Base-by-base conservation (phyloP, 352 stramenopile genomes). In the Globisporangium spiculum region DNA sequence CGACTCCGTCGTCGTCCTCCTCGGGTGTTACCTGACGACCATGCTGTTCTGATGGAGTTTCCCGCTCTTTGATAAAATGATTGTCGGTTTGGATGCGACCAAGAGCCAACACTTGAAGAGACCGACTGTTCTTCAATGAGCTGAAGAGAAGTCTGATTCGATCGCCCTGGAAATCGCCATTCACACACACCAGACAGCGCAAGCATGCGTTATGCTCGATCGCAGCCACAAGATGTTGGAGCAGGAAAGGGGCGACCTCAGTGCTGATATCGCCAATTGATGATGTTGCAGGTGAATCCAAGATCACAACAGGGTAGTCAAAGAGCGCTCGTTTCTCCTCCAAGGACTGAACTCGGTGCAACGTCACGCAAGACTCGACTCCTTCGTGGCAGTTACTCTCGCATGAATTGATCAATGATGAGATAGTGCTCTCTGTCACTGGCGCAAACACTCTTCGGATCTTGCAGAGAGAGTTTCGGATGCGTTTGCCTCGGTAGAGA, bases 321-420 rank as follows among this genome's bases (percentile, higher is more conserved):
- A 89, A 89, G 24, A 91, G 65, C 34, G 79, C 72, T n/a, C 74
- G 72, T 41, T 80, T 80, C 54, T 86, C 75, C 18, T 64, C 62
- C 32, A 83, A n/a, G 18, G 69, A 75, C 10, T 74, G 66, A 5
- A 81, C 55, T 9, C 68, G 58, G 14, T 63, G n/a, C 1, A 83
- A 24, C 5, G 27, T 30, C 27, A 77, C 72, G 27, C 77, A 75
- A 4, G 74, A 65, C 48, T 85, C 78, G 2, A 72, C 56, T 10
- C 72, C 79, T 30, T 66, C 48, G 1, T 27, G 34, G 26, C 77
- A 62, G 8, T 73, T 75, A 4, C 27, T 26, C 38, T 79, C 71
- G n/a, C 65, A 78, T 34, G 59, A 67, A 1, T 65, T 18, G 5
- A 86, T 71, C 8, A 91, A 52, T 3, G 46, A 20, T 10, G 53